Evolutionary conservation across 225 moss, liverwort and hornwort species (phyloP).

Genomic region (Climacium dendroides): DNA sequence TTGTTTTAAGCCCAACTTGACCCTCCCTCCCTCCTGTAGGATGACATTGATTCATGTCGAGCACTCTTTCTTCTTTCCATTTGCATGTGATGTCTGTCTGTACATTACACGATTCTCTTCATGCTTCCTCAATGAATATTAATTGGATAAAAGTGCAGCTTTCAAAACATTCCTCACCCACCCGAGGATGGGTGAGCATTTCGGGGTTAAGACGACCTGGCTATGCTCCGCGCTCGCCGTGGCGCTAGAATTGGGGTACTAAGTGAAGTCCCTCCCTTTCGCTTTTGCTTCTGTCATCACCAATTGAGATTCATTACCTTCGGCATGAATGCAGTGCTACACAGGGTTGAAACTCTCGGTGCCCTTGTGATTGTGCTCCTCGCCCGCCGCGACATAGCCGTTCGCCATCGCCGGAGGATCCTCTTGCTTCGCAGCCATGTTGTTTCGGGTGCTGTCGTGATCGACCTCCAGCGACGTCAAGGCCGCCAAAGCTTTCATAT

Average conservation of each 20-base stretch:
- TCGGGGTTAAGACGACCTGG: neutral
- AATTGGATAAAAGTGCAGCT: neutral
- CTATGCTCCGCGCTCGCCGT: neutral
- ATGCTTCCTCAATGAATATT: neutral
- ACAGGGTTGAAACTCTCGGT: slow-evolving; percentile 4
- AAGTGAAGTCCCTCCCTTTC: neutral
- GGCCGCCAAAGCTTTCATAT: slow-evolving; percentile 35
- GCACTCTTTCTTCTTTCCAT: neutral
- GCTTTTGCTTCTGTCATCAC: neutral
- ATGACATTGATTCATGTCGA: neutral
- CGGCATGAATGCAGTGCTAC: neutral
- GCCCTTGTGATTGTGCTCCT: slow-evolving; percentile 15
- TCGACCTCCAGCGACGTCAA: slow-evolving; percentile 20
- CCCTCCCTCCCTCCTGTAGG: no score
- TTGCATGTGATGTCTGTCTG: neutral
- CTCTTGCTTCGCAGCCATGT: neutral
- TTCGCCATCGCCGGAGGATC: slow-evolving; percentile 13
- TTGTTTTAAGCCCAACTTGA: neutral
- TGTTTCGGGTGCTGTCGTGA: neutral
- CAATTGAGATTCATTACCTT: neutral
- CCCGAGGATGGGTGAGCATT: neutral
- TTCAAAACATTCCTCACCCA: neutral
- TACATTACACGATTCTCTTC: neutral
- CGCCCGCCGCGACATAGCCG: neutral
- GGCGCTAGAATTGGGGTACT: neutral